Percentiles rank a stretch among this genome's conserved stretches.
These are phyloP conservation scores for Aspergillus mulundensis DNA, from an alignment of 495 filamentous ascomycete species.

Conservation along the genomic window DNA sequence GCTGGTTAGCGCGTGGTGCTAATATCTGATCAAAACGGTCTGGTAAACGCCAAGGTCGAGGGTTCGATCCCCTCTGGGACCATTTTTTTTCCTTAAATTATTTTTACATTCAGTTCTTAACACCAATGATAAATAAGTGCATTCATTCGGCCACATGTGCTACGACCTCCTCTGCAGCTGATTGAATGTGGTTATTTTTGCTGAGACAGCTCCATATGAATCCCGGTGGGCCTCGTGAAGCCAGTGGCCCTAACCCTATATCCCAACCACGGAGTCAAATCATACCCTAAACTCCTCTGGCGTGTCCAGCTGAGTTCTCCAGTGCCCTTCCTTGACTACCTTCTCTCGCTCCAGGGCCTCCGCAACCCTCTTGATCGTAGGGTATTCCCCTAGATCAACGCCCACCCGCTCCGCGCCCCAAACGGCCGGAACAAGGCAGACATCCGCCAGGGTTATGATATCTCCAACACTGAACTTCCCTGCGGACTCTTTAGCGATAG, in stretches of 20 bases:
- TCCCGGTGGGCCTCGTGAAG: too few species aligned
- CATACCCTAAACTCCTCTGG: constrained; percentile 38
- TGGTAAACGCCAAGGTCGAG: constrained; percentile 35
- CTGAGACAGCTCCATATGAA: too few species aligned
- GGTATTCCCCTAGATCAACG: constrained; percentile 40
- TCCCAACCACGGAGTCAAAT: background rate
- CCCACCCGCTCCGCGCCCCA: constrained; percentile 48
- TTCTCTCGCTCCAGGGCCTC: constrained; percentile 32
- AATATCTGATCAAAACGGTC: too few species aligned
- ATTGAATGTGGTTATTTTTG: too few species aligned
- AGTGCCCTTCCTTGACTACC: constrained; percentile 41
- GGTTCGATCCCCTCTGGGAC: constrained; percentile 26
- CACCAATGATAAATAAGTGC: too few species aligned
- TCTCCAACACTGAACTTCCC: constrained; percentile 50
- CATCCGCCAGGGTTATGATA: constrained; percentile 47
- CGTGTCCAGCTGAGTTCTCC: constrained; percentile 46
- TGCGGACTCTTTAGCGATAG: constrained; percentile 25
- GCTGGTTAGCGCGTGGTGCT: constrained; percentile 37
- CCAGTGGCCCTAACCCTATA: too few species aligned
- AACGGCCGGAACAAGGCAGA: constrained; percentile 48
- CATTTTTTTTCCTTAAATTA: background rate
- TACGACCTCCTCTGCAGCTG: too few species aligned
- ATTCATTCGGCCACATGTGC: too few species aligned
- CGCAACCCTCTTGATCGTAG: constrained; percentile 36
- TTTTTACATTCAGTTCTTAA: background rate